These are phyloP conservation scores for Austroboletus festivus DNA, from an alignment of 768 basidiomycete species.

Conservation along the genomic window DNA sequence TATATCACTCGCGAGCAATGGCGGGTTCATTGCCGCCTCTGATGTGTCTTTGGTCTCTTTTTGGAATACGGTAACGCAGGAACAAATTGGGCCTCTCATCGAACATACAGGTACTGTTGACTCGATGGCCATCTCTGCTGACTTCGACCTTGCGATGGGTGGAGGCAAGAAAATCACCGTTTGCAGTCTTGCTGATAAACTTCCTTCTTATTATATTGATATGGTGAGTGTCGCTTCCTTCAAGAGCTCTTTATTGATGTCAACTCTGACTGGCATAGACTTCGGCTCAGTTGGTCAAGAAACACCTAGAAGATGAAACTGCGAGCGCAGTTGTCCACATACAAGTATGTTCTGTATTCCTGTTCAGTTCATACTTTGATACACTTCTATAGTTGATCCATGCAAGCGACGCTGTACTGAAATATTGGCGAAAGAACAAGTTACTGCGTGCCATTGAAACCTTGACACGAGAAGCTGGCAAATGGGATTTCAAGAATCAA, in stretches of 20 bases:
- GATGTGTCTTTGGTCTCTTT: not conserved
- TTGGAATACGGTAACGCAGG: not conserved
- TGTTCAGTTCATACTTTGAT: not conserved
- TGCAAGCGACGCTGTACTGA: not conserved
- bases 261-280: no score
- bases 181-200: not conserved
- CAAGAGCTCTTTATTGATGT: not conserved
- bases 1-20: not conserved
- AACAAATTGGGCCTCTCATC: not conserved
- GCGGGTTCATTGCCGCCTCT: not conserved
- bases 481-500: not conserved
- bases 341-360: no score
- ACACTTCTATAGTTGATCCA: no score
- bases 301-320: no score
- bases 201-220: not conserved
- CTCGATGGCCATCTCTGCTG: not conserved
- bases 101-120: not conserved
- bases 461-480: not conserved
- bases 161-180: not conserved
- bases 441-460: not conserved
- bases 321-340: no score
- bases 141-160: not conserved
- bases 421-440: not conserved
- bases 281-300: no score
- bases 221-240: not conserved